Conservation (phyloP, 208 protist species). For the Leishmania major region DNA sequence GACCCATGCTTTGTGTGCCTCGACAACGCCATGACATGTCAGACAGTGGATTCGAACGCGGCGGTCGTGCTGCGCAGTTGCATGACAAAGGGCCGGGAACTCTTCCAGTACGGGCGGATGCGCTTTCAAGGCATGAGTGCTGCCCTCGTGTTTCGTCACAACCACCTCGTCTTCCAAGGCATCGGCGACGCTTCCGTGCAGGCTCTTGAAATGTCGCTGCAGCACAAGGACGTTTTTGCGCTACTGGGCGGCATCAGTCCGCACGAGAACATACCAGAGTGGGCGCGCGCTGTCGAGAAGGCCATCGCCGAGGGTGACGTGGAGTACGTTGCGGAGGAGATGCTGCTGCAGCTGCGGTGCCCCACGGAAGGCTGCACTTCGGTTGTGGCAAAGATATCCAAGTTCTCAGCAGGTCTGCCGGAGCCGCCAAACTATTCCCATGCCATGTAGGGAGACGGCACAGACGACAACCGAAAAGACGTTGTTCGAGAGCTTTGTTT, state of each 20-base stretch:
- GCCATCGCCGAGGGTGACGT: slow-evolving; percentile 40
- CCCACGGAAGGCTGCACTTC: slow-evolving; percentile 31
- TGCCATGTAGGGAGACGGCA: slow-evolving; percentile 7
- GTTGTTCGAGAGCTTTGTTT: not conserved
- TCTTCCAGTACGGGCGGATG: slow-evolving; percentile 33
- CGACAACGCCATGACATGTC: slow-evolving; percentile 47
- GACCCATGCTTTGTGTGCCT: slow-evolving; percentile 66
- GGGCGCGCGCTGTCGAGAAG: slow-evolving; percentile 24
- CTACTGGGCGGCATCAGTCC: slow-evolving; percentile 50
- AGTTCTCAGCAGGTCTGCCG: slow-evolving; percentile 40
- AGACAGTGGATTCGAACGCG: slow-evolving; percentile 35
- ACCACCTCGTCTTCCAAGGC: slow-evolving; percentile 61
- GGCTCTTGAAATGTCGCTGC: slow-evolving; percentile 52
- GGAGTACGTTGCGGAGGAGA: slow-evolving; percentile 83
- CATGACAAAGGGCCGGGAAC: slow-evolving; percentile 11
- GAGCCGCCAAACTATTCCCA: slow-evolving; percentile 43
- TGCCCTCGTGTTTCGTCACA: slow-evolving; percentile 56
- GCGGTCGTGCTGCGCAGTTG: slow-evolving; percentile 34
- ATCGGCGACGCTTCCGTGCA: slow-evolving; percentile 51
- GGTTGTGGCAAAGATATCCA: slow-evolving; percentile 42
- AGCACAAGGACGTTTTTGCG: slow-evolving; percentile 55
- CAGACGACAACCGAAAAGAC: not conserved
- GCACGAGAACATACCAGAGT: slow-evolving; percentile 32
- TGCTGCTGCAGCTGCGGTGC: slow-evolving; percentile 53
- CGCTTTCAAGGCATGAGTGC: slow-evolving; percentile 50